Base-by-base conservation (phyloP, 129 eudicot genomes). In the Chrysanthemum seticuspe region DNA sequence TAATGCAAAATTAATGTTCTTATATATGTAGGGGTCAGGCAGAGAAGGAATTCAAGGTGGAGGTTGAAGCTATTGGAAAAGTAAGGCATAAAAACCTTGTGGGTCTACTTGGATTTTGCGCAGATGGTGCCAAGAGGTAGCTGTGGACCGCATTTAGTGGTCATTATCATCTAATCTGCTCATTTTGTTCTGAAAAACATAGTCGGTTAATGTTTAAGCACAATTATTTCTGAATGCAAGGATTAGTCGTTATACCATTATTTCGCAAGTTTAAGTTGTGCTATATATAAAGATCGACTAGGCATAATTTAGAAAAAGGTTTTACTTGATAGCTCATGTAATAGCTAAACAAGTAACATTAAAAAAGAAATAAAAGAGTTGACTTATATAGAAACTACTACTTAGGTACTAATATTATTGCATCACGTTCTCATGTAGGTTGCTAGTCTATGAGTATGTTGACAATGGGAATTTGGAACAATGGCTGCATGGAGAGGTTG, bases 31-130 rank as follows among this genome's bases (percentile, higher is more conserved):
- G 98, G 92, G 98, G 98, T 61, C 98, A 93, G 78, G 98, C 98
- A 60, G 96, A 90, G 80, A 90, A 85, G 77, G 98, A 93, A 77
- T 93, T 90, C 56, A 90, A 87, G 85, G 98, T 93, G 79, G 98
- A 93, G 83, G 98, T 93, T 76, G 98, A 93, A 79, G 98, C 98
- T 52, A 93, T 93, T 58, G 98, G 98, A n/a, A 93, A 90, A 93
- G 97, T 93, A 63, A 86, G 95, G 70, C 98, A 93, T 79, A 93
- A 93, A 79, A 93, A 93, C 82, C 94, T 93, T 59, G 97, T 90
- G 62, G 92, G 98, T 76, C 86, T 93, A 13, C 65, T 90, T 64
- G 98, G 98, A 65, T 93, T 82, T 68, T 93, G 98, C 75, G 96
- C 87, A 16, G 97, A 93, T 58, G 98, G 97, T 56, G 79, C 87